A percentile compares a stretch with the other conserved stretches of the same genome.
phyloP scores from a whole-genome alignment of 352 stramenopile genomes.

The Elongisporangium undulatum region DNA sequence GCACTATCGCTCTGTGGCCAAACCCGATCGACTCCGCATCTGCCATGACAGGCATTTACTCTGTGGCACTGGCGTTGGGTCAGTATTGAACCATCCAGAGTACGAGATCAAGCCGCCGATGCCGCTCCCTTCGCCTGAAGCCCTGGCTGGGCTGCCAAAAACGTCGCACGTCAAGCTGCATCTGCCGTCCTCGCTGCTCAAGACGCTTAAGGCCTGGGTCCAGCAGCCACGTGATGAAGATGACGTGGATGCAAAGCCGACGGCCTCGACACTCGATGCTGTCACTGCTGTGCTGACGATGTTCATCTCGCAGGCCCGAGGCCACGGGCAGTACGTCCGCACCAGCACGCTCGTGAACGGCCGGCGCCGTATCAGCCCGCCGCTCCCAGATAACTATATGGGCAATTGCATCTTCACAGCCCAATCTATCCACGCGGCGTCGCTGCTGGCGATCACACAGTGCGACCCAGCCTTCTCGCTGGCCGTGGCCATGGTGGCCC shows the following conservation, averaged over 20 bases:
- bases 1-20: constrained; percentile 7
- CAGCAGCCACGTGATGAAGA: background rate
- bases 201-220: constrained; percentile 3
- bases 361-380: constrained; percentile 1
- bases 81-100: constrained; percentile 8
- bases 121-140: background rate
- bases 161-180: constrained; percentile 2
- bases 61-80: background rate
- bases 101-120: constrained; percentile 2
- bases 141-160: background rate
- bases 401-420: constrained; percentile 13
- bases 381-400: constrained; percentile 7
- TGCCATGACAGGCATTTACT: constrained; percentile 6
- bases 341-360: constrained; percentile 8
- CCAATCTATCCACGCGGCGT: constrained; percentile 5
- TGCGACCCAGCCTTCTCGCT: background rate
- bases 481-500: constrained; percentile 1
- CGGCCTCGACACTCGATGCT: constrained; percentile 5
- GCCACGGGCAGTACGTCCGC: constrained; percentile 4
- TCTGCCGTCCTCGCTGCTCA: background rate
- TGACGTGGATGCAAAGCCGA: background rate
- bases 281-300: constrained; percentile 8
- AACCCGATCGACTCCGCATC: background rate
- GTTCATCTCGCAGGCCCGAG: constrained; percentile 9
- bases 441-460: background rate